phyloP scores from a whole-genome alignment of 768 basidiomycete genomes.

The Termitomyces sp. region DNA sequence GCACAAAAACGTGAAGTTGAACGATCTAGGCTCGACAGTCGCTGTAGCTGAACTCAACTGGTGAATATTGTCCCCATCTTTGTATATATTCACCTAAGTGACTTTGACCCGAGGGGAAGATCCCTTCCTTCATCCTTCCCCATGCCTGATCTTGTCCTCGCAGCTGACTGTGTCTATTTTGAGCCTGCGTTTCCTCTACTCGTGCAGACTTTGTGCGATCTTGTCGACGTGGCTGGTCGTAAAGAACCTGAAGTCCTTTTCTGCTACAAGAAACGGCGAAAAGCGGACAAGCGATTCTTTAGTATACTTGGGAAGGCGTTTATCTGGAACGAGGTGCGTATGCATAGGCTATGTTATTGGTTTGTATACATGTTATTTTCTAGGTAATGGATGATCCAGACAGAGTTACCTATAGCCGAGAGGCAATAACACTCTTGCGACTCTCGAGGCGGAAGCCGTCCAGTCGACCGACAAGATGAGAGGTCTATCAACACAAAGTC shows the following conservation, averaged over 20 bases:
- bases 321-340: constrained; percentile 12
- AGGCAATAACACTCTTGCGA: constrained; percentile 12
- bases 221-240: constrained; percentile 31
- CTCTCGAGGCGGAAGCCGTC: constrained; percentile 6
- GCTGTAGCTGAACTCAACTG: constrained; percentile 76
- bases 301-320: constrained; percentile 10
- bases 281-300: constrained; percentile 29
- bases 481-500: background rate
- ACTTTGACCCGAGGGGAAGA: constrained; percentile 51
- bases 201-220: constrained; percentile 68
- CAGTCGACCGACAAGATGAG: background rate
- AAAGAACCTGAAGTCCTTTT: constrained; percentile 69
- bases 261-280: constrained; percentile 92
- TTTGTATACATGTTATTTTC: background rate
- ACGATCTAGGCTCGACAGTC: constrained; percentile 49
- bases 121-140: constrained; percentile 42
- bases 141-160: constrained; percentile 67
- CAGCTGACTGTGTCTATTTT: constrained; percentile 95
- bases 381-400: constrained; percentile 14
- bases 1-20: constrained; percentile 65
- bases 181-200: constrained; percentile 90
- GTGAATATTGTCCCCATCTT: constrained; percentile 34
- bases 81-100: constrained; percentile 2
- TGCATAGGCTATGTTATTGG: background rate
- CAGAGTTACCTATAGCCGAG: constrained; percentile 10